Evolutionary conservation across 257 asterid genomes (phyloP).

Genomic region (Cinchona pubescens): DNA sequence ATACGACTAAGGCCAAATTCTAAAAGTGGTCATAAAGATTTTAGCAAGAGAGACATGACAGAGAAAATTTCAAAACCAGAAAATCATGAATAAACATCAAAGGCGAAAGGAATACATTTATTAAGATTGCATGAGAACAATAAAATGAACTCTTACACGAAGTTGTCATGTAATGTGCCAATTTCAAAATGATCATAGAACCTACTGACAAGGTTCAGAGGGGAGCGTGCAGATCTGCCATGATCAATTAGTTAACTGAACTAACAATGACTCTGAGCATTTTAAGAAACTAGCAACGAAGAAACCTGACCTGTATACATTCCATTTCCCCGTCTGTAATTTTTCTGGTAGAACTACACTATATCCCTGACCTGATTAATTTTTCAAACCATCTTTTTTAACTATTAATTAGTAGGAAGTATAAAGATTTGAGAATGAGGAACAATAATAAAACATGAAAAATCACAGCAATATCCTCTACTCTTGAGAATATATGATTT

Average conservation of each 20-base stretch:
- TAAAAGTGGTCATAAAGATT: not conserved
- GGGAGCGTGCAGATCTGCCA: slow-evolving; percentile 73
- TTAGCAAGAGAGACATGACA: not conserved
- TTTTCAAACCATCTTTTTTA: slow-evolving; percentile 16
- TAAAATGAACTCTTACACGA: slow-evolving; percentile 59
- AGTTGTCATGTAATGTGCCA: slow-evolving; percentile 80
- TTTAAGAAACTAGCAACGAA: slow-evolving; percentile 12
- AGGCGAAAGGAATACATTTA: not conserved
- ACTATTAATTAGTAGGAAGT: not conserved
- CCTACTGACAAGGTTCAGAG: slow-evolving; percentile 71
- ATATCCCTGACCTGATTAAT: slow-evolving; percentile 63
- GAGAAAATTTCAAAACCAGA: not conserved
- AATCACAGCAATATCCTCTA: not conserved
- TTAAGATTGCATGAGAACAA: slow-evolving; percentile 14
- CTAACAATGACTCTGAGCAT: not conserved
- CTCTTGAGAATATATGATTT: not conserved
- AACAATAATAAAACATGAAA: not conserved
- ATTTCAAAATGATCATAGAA: slow-evolving; percentile 81
- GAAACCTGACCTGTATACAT: slow-evolving; percentile 72
- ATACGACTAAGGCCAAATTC: not conserved
- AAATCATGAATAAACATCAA: not conserved
- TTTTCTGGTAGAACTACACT: slow-evolving; percentile 93
- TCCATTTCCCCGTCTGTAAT: slow-evolving; percentile 90
- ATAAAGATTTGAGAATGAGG: not conserved
- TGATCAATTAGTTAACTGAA: slow-evolving; percentile 14